Conservation (phyloP, 495 filamentous ascomycete species). For the Penicillium ucsense region DNA sequence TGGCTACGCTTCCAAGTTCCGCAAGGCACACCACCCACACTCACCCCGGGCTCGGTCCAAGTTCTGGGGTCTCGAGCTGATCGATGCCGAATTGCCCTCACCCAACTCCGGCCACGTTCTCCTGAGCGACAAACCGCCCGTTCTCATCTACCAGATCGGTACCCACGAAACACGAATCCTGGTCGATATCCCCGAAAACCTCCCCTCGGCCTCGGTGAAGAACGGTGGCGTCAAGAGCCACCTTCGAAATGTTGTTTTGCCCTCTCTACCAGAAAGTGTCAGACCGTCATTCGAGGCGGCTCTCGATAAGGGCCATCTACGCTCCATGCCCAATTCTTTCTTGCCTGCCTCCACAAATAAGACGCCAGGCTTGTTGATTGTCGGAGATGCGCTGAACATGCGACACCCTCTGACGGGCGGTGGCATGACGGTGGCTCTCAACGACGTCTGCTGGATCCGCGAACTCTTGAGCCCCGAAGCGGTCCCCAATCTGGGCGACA, state of each 20-base stretch:
- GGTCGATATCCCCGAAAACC: slow-evolving; percentile 77
- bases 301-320: slow-evolving; percentile 59
- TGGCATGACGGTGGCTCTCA: slow-evolving; percentile 92
- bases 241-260: slow-evolving; percentile 65
- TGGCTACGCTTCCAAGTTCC: slow-evolving; percentile 89
- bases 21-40: slow-evolving; percentile 64
- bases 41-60: slow-evolving; percentile 63
- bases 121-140: slow-evolving; percentile 63
- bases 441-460: slow-evolving; percentile 70
- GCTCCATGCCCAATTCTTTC: slow-evolving; percentile 90
- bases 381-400: slow-evolving; percentile 96
- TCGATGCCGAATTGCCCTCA: slow-evolving; percentile 68
- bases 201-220: slow-evolving; percentile 56
- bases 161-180: slow-evolving; percentile 86
- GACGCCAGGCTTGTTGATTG: slow-evolving; percentile 64
- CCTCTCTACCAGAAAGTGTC: slow-evolving; percentile 60
- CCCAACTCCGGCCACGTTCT: slow-evolving; percentile 78
- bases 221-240: slow-evolving; percentile 78
- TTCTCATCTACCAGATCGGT: slow-evolving; percentile 95
- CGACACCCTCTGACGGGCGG: slow-evolving; percentile 89
- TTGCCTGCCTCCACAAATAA: slow-evolving; percentile 65
- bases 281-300: slow-evolving; percentile 67
- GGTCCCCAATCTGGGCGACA: slow-evolving; percentile 62
- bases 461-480: slow-evolving; percentile 55
- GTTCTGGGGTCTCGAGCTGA: slow-evolving; percentile 88